These are phyloP conservation scores for Sistotremastrum niveocremeum DNA, from an alignment of 768 basidiomycete species.

Conservation along the genomic window DNA sequence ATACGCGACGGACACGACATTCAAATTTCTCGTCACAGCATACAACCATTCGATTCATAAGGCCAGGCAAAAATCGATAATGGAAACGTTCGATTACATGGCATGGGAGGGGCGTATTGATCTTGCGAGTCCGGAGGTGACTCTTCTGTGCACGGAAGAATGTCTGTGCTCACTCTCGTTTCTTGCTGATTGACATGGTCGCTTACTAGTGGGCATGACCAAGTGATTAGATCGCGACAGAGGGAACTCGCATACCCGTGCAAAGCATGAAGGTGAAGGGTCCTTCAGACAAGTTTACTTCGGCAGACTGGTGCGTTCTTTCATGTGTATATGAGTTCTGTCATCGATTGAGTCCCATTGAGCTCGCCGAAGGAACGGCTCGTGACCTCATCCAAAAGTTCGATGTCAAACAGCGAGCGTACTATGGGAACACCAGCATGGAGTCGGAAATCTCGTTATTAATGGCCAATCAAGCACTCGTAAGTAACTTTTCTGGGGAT, in stretches of 20 bases:
- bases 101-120: constrained; percentile 67
- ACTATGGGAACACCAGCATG: constrained; percentile 97
- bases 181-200: not conserved
- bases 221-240: constrained; percentile 32
- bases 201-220: not conserved
- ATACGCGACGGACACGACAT: constrained; percentile 55
- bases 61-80: constrained; percentile 45
- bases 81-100: constrained; percentile 82
- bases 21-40: constrained; percentile 65
- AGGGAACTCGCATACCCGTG: constrained; percentile 27
- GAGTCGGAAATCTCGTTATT: constrained; percentile 88
- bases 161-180: constrained; percentile 34
- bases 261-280: constrained; percentile 48
- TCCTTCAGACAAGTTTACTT: constrained; percentile 62
- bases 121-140: constrained; percentile 65
- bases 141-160: constrained; percentile 71
- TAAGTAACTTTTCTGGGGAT: constrained; percentile 16
- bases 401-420: constrained; percentile 79
- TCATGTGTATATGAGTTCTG: constrained; percentile 6
- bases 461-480: constrained; percentile 94
- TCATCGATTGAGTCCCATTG: constrained; percentile 5
- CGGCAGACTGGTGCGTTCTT: constrained; percentile 68
- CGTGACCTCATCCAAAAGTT: constrained; percentile 56
- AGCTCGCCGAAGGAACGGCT: constrained; percentile 53
- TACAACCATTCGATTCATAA: constrained; percentile 67